A percentile compares a stretch with the other conserved stretches of the same genome.
Evolutionary conservation across 1,284 basidiomycete genomes (phyloP).

Genomic region (Schizophyllum commune): DNA sequence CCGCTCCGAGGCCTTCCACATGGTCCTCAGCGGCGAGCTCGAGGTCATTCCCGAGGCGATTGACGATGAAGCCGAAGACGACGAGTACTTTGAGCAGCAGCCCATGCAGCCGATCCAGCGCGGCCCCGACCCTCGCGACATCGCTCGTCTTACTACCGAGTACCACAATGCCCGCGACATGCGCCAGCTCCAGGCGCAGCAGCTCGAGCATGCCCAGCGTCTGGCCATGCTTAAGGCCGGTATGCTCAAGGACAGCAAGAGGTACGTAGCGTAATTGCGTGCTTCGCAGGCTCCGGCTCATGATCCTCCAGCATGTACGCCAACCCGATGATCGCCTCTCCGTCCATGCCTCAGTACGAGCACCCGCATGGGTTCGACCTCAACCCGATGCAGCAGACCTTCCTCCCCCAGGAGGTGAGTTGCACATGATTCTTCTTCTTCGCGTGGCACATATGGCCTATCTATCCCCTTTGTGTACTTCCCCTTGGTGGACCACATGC

Average conservation of each 20-base stretch:
- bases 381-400: background rate
- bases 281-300: background rate
- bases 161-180: background rate
- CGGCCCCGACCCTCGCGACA: background rate
- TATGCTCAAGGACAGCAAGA: background rate
- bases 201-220: background rate
- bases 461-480: background rate
- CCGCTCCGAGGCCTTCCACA: conserved; percentile 59
- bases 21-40: conserved; percentile 60
- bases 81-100: conserved; percentile 36
- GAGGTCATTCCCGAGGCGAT: conserved; percentile 43
- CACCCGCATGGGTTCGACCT: background rate
- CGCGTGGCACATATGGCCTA: background rate
- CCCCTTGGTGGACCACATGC: background rate
- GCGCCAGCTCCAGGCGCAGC: background rate
- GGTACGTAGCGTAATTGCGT: background rate
- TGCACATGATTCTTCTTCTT: background rate
- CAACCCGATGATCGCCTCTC: background rate
- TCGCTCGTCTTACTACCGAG: background rate
- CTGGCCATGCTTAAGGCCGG: background rate
- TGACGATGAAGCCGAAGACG: conserved; percentile 29
- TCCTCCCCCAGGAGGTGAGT: background rate
- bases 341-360: background rate
- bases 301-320: background rate
- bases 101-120: conserved; percentile 8